Percentiles rank a stretch among this genome's conserved stretches.
These are phyloP conservation scores for Schoenoplectus triqueter DNA, from an alignment of 202 grass and related monocot species.

Conservation along the genomic window DNA sequence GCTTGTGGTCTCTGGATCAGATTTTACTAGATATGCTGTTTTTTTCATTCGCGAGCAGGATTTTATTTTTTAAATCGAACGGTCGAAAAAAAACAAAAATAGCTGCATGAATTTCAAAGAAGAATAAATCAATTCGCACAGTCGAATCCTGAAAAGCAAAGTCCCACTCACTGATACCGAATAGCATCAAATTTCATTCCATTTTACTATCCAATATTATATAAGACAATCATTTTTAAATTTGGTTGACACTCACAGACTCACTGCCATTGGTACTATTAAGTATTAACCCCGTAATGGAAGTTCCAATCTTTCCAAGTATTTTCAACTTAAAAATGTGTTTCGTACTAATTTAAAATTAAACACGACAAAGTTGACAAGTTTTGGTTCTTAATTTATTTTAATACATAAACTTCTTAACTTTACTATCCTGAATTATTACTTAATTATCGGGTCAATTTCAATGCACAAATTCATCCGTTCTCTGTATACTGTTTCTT, in stretches of 20 bases:
- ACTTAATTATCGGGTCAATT: neutral
- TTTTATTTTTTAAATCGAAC: too few relatives aligned
- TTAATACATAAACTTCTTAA: neutral
- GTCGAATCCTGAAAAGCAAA: too few relatives aligned
- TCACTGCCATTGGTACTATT: neutral
- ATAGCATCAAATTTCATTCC: too few relatives aligned
- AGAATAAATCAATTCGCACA: too few relatives aligned
- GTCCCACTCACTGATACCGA: too few relatives aligned
- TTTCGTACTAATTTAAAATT: neutral
- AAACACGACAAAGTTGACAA: neutral
- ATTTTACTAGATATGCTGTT: too few relatives aligned
- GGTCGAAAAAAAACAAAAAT: too few relatives aligned
- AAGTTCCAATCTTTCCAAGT: neutral
- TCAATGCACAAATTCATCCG: neutral
- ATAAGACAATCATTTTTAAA: neutral
- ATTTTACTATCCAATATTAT: too few relatives aligned
- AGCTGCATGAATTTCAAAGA: too few relatives aligned
- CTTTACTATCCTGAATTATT: neutral
- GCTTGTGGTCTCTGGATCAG: too few relatives aligned
- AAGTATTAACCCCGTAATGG: neutral
- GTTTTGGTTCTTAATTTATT: neutral
- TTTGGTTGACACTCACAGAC: neutral
- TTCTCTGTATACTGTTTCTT: neutral
- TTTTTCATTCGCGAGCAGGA: too few relatives aligned
- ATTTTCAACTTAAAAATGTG: neutral